Base-by-base conservation (phyloP, 2,329 filamentous ascomycete genomes). In the Sclerotinia nivalis region DNA sequence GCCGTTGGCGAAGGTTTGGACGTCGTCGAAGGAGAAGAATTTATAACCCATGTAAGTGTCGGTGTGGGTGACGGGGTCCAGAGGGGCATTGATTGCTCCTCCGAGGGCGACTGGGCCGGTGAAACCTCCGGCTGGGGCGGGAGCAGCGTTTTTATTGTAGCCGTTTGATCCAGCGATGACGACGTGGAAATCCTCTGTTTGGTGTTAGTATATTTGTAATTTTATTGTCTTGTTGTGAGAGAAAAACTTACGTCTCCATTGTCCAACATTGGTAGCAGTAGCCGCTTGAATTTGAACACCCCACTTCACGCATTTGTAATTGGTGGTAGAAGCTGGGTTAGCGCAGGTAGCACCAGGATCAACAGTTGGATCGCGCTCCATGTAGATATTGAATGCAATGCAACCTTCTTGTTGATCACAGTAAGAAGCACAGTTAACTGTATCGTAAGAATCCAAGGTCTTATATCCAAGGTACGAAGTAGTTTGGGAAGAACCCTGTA, bases 121-220 rank as follows among this genome's bases (percentile, higher is more conserved):
- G 22, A 25, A 69, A 6, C 50, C 50, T 4, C n/a, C 18, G 6
- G 50, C 60, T 9, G 28, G 7, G 1, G 76, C 58, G 1, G 68
- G 18, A 22, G 75, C 72, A 2, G 74, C 68, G 4, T 69, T 73
- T 69, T 76, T 79, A 74, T 78, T 78, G 72, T 82, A 81, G 5
- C 81, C 82, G 70, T 84, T 83, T 49, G 79, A 82, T 15, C 80
- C 82, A 34, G 81, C 77, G 56, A 83, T 81, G 40, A 81, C 79
- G 43, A 83, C 80, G 2, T 79, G 72, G 79, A 84, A 79, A 28
- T 74, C 49, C 47, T 72, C 74, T 55, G 15, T 9, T n/a, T 5
- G n/a, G 13, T 61, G 12, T 22, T 45, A 58, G 71, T 59, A 70
- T 69, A 31, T 25, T 49, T 20, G 8, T 18, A 9, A 25, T 20